These are phyloP conservation scores for Podaxis sp. DNA, from an alignment of 768 basidiomycete genomes.

Conservation along the genomic window DNA sequence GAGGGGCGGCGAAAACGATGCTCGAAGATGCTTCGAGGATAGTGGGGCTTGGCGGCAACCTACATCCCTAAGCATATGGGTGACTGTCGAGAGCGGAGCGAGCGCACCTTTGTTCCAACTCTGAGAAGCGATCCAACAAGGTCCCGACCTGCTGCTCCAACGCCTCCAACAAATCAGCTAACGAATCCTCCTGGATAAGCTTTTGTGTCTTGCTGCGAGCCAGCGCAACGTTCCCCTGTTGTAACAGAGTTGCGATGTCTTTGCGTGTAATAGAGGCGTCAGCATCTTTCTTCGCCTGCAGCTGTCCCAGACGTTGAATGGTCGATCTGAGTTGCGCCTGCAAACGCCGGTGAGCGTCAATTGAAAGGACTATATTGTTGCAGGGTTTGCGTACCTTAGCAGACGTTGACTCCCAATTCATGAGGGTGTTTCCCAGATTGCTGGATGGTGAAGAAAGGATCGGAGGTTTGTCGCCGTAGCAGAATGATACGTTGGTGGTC, in stretches of 20 bases:
- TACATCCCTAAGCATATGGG: slow-evolving; percentile 19
- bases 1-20: slow-evolving; percentile 61
- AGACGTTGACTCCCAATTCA: slow-evolving; percentile 35
- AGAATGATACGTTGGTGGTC: not conserved
- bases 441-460: not conserved
- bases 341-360: not conserved
- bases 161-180: slow-evolving; percentile 61
- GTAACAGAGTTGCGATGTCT: slow-evolving; percentile 68
- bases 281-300: slow-evolving; percentile 70
- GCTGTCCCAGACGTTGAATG: slow-evolving; percentile 64
- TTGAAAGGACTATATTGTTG: not conserved
- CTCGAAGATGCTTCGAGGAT: slow-evolving; percentile 69
- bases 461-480: not conserved
- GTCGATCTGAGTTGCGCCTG: slow-evolving; percentile 66
- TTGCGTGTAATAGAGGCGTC: slow-evolving; percentile 59
- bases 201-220: slow-evolving; percentile 76
- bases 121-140: slow-evolving; percentile 55
- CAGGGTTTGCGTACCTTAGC: slow-evolving; percentile 33
- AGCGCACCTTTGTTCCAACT: slow-evolving; percentile 52
- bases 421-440: slow-evolving; percentile 1
- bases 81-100: not conserved
- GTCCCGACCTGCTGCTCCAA: slow-evolving; percentile 69
- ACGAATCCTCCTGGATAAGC: slow-evolving; percentile 60
- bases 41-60: slow-evolving; percentile 45
- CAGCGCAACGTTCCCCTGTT: slow-evolving; percentile 57